A percentile compares a stretch with the other conserved stretches of the same genome.
These are phyloP conservation scores for Coemansia linderi DNA, from an alignment of 371 early-diverging fungal species.

Conservation along the genomic window DNA sequence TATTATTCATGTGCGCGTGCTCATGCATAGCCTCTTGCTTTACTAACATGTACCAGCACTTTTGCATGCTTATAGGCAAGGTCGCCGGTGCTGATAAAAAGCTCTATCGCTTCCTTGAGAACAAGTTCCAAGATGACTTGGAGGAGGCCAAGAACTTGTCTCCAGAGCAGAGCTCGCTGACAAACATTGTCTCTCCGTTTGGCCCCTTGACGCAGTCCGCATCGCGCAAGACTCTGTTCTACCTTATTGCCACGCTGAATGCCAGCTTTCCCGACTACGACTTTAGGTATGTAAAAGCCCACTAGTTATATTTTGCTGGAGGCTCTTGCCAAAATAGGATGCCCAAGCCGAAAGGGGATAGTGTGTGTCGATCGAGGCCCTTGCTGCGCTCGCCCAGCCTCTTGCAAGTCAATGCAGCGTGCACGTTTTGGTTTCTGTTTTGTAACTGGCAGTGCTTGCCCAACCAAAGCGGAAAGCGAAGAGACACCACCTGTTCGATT, in stretches of 20 bases:
- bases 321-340: background rate
- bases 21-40: conserved; percentile 2
- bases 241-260: conserved; percentile 88
- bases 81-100: conserved; percentile 88
- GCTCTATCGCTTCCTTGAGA: conserved; percentile 78
- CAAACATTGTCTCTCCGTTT: conserved; percentile 74
- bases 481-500: background rate
- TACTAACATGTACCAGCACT: conserved; percentile 1
- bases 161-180: conserved; percentile 52
- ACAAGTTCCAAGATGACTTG: conserved; percentile 68
- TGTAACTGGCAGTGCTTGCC: background rate
- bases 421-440: conserved; percentile 1
- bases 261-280: conserved; percentile 94
- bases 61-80: conserved; percentile 67
- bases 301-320: background rate
- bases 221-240: conserved; percentile 83
- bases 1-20: background rate
- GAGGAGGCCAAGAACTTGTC: conserved; percentile 54
- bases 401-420: conserved; percentile 5
- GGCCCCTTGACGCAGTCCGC: conserved; percentile 79
- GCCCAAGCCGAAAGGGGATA: background rate
- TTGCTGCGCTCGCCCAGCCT: background rate
- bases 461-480: background rate
- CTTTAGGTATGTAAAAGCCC: conserved; percentile 68
- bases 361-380: conserved; percentile 3